Conservation (phyloP, 257 asterid genomes). For the Forsythia suspensa region DNA sequence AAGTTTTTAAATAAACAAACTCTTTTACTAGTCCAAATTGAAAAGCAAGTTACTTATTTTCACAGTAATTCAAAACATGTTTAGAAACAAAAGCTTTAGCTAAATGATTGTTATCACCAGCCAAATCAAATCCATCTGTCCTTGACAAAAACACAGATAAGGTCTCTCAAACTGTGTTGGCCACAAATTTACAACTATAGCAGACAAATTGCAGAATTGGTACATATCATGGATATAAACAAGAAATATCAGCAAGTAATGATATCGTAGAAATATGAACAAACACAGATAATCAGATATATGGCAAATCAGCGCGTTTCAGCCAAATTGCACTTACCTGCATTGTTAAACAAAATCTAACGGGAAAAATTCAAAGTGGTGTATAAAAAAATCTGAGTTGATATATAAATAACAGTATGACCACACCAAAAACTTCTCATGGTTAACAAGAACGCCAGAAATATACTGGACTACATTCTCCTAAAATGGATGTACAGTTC, state of each 20-base stretch:
- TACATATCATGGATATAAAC: slow-evolving; percentile 5
- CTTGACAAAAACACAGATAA: background rate
- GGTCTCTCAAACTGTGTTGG: background rate
- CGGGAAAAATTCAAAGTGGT: background rate
- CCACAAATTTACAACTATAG: background rate
- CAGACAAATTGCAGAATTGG: slow-evolving; percentile 1
- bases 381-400: background rate
- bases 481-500: slow-evolving; percentile 18
- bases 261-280: no score
- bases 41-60: background rate
- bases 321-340: background rate
- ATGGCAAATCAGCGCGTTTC: no score
- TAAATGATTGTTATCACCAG: background rate
- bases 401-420: background rate
- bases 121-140: background rate
- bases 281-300: no score
- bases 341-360: background rate
- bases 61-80: background rate
- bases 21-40: no score
- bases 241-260: background rate
- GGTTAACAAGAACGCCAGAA: background rate
- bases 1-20: no score
- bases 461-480: slow-evolving; percentile 5
- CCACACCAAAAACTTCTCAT: slow-evolving; percentile 1
- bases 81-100: background rate